Evolutionary conservation across 495 filamentous ascomycete species (phyloP), one percentile per base, ranked within the genome.

Genomic region (Geopyxis carbonaria): DNA sequence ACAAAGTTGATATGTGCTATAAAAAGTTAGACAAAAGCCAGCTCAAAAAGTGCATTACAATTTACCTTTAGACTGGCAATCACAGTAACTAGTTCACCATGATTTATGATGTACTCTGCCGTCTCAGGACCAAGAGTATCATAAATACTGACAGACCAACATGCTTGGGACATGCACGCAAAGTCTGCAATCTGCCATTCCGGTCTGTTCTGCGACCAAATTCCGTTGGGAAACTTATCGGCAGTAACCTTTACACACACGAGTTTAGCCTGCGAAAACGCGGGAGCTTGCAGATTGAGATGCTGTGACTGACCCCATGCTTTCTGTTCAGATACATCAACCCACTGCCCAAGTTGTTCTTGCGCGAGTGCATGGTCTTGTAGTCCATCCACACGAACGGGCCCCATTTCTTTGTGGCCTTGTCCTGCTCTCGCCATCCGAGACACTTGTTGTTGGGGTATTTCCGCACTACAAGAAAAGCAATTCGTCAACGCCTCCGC

Each of bases 101-200:
- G 89, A 56, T 86, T 91, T 58, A 93, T 80, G 56, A 97, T 94
- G 58, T 81, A 95, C 62, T 94, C 85, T 28, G 81, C 83, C 10
- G 84, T 69, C 48, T 89, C 78, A 22, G 89, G 70, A 13, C 89
- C 86, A 14, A 97, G 68, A 10, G 89, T 93, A 61, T 97, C 89
- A 64, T 97, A 97, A 28, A 97, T 78, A 10, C 87, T 93, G 42
- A 95, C 85, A 19, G 79, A 79, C 59, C 67, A 95, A 23, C 94
- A 69, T 14, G 78, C 72, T 61, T 95, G 91, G 14, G 83, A 85
- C 61, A 83, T 73, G 47, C 84, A 80, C 28, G 75, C 89, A 48
- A 97, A 60, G 70, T 97, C 89, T 32, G 81, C 75, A 39, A 97
- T 78, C 66, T 97, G 89, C 89, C 89, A 97, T 59, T 97, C 89